A percentile compares a stretch with the other conserved stretches of the same genome.
These are phyloP conservation scores for Arthroderma sp. DNA, from an alignment of 2,329 filamentous ascomycete species.

Conservation along the genomic window DNA sequence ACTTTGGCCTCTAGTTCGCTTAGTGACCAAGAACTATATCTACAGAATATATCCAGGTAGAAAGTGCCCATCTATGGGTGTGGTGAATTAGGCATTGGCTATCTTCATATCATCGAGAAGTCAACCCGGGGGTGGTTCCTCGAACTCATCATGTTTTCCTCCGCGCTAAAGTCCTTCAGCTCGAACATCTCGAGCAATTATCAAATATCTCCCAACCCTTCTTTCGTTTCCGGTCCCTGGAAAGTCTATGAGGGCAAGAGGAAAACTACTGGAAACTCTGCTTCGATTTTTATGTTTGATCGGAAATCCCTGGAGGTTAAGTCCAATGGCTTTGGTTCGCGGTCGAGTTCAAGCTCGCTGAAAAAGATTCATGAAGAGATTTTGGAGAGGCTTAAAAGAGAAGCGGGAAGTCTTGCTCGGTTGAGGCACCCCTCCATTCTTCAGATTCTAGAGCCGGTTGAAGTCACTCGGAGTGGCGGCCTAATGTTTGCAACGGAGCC, in stretches of 20 bases:
- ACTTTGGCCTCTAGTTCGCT: no score
- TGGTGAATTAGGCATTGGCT: no score
- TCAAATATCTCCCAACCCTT: conserved; percentile 59
- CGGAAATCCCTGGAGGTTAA: conserved; percentile 68
- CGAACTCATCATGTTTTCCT: conserved; percentile 64
- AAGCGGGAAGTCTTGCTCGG: conserved; percentile 76
- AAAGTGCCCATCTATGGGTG: no score
- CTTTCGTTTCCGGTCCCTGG: conserved; percentile 82
- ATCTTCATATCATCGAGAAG: no score
- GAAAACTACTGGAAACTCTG: conserved; percentile 79
- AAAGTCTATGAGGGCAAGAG: conserved; percentile 96
- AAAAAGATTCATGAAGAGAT: conserved; percentile 82
- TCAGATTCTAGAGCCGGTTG: conserved; percentile 86
- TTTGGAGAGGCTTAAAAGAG: conserved; percentile 77
- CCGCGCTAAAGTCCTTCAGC: conserved; percentile 82
- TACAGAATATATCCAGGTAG: no score
- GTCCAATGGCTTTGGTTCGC: conserved; percentile 45
- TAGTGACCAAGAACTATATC: no score
- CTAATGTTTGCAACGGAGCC: conserved; percentile 92
- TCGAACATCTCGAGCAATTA: conserved; percentile 93
- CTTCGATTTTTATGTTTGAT: conserved; percentile 90
- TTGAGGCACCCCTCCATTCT: conserved; percentile 83
- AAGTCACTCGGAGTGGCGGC: conserved; percentile 81
- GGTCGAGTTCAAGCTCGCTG: conserved; percentile 52
- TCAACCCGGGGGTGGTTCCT: no score